These are phyloP conservation scores for Hypomontagnella submonticulosa DNA, from an alignment of 495 filamentous ascomycete species.

Conservation along the genomic window DNA sequence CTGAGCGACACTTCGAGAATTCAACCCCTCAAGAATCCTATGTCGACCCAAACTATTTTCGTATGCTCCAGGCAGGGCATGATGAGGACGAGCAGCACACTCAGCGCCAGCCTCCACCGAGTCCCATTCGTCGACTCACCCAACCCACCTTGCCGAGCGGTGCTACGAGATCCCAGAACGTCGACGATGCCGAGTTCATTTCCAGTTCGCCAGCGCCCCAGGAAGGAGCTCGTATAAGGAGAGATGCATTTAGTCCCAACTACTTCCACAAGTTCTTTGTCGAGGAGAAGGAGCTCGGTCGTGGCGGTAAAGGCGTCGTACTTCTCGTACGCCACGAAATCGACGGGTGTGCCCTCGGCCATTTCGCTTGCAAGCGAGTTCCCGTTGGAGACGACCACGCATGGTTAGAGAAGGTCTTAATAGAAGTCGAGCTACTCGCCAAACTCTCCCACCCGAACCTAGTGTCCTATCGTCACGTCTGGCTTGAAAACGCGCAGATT, in stretches of 20 bases:
- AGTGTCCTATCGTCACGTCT: conserved; percentile 97
- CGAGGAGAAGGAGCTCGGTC: conserved; percentile 83
- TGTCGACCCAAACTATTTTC: conserved; percentile 91
- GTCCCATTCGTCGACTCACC: conserved; percentile 61
- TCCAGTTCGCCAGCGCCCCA: conserved; percentile 61
- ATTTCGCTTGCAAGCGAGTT: conserved; percentile 97
- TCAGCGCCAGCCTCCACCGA: conserved; percentile 51
- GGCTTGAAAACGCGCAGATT: conserved; percentile 89
- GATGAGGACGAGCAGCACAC: conserved; percentile 43
- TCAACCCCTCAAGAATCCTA: conserved; percentile 69
- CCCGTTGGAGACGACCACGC: conserved; percentile 95
- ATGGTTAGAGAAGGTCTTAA: conserved; percentile 92
- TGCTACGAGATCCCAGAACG: conserved; percentile 41
- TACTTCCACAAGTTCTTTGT: conserved; percentile 95
- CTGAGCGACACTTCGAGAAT: conserved; percentile 59
- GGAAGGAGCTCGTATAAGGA: conserved; percentile 75
- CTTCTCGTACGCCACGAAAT: conserved; percentile 89
- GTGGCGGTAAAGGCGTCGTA: conserved; percentile 94
- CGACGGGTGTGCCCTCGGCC: conserved; percentile 83
- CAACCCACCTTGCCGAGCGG: conserved; percentile 51
- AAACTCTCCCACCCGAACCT: conserved; percentile 92
- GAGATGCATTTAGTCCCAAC: conserved; percentile 85
- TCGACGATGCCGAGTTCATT: conserved; percentile 63
- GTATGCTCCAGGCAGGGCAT: conserved; percentile 76
- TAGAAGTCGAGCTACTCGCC: conserved; percentile 92